Evolutionary conservation across 495 filamentous ascomycete species (phyloP).

Genomic region (Astrothelium macrocarpum): DNA sequence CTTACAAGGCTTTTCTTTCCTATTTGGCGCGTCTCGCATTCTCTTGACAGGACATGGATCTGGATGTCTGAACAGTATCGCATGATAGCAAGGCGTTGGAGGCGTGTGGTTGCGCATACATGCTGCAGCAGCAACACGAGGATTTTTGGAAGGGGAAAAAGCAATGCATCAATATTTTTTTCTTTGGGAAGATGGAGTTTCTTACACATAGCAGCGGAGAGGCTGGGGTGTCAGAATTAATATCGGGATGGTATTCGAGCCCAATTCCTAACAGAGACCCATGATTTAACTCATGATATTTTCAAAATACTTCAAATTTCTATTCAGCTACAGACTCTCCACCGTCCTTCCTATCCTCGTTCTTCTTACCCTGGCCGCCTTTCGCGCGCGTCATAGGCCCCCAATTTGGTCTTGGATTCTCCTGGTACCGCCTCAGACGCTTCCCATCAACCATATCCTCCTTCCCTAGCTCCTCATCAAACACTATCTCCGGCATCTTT

Average conservation of each 20-base stretch:
- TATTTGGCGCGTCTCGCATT: not conserved
- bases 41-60: not conserved
- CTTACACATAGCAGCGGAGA: not conserved
- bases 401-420: conserved; percentile 85
- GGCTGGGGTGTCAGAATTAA: not conserved
- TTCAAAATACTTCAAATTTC: not conserved
- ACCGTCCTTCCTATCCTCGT: not conserved
- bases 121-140: not conserved
- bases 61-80: not conserved
- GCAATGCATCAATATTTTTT: not conserved
- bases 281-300: not conserved
- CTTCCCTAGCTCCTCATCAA: conserved; percentile 70
- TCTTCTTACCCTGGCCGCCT: conserved; percentile 9
- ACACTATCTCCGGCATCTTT: conserved; percentile 53
- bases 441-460: conserved; percentile 44
- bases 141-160: not conserved
- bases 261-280: not conserved
- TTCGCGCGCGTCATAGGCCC: conserved; percentile 77
- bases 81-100: not conserved
- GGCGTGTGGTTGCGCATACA: not conserved
- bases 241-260: not conserved
- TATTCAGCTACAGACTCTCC: not conserved
- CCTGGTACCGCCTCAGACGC: conserved; percentile 71
- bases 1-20: not conserved
- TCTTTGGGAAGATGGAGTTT: not conserved